Conservation (phyloP, 1,139 yeast species). For the Saccharomycopsis crataegensis region DNA sequence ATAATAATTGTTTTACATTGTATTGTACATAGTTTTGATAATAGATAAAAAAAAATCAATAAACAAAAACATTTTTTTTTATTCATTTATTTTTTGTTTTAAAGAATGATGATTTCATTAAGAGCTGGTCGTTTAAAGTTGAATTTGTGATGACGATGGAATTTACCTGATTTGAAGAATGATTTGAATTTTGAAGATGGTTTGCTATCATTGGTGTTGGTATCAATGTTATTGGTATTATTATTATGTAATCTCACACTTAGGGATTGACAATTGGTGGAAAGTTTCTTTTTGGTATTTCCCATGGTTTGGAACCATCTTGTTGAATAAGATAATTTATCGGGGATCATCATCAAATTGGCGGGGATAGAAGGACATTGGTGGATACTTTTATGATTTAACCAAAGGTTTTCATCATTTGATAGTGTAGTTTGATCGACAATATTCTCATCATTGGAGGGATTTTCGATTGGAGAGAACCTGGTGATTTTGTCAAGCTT, state of each 20-base stretch:
- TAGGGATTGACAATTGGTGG: too few relatives aligned
- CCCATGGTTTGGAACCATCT: too few relatives aligned
- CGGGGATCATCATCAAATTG: too few relatives aligned
- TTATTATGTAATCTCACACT: not conserved
- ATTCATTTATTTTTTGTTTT: not conserved
- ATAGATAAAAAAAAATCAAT: not conserved
- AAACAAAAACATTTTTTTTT: not conserved
- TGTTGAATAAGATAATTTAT: too few relatives aligned
- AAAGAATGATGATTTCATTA: not conserved
- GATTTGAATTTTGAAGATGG: not conserved
- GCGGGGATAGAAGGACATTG: too few relatives aligned
- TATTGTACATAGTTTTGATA: not conserved
- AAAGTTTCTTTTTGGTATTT: too few relatives aligned
- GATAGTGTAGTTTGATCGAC: too few relatives aligned
- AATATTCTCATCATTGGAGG: too few relatives aligned
- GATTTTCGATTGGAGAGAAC: too few relatives aligned
- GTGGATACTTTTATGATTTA: too few relatives aligned
- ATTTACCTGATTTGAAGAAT: not conserved
- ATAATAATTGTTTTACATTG: not conserved
- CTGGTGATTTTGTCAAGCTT: too few relatives aligned
- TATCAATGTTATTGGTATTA: not conserved
- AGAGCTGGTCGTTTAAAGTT: not conserved
- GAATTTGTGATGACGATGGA: not conserved
- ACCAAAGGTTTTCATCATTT: too few relatives aligned
- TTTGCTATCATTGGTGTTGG: not conserved